phyloP scores from a whole-genome alignment of 1,284 basidiomycete genomes.

The Coniferiporia sulphurascens region DNA sequence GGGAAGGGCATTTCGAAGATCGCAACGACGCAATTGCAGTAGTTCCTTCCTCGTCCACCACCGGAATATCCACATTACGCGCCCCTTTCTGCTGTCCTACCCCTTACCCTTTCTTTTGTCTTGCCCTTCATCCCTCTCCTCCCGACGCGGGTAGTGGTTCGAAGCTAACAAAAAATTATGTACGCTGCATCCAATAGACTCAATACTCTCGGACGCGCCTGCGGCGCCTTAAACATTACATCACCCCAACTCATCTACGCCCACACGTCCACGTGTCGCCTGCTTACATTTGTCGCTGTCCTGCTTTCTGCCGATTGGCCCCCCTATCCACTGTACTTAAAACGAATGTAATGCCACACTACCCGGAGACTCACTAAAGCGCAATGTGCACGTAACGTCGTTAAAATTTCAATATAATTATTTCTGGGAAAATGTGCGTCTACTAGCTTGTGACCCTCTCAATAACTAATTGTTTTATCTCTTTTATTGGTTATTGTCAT shows the following conservation, averaged over 20 bases:
- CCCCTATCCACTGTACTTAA: too few species aligned
- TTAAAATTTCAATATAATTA: too few species aligned
- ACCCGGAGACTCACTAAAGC: background rate
- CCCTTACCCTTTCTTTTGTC: background rate
- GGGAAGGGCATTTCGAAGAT: slow-evolving; percentile 61
- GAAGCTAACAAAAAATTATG: background rate
- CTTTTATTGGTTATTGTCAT: background rate
- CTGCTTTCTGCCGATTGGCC: too few species aligned
- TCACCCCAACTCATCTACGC: background rate
- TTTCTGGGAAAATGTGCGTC: too few species aligned
- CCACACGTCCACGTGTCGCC: background rate
- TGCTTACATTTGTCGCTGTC: too few species aligned
- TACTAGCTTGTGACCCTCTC: too few species aligned
- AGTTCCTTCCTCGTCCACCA: background rate
- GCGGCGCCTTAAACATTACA: background rate
- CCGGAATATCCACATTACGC: background rate
- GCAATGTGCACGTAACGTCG: background rate
- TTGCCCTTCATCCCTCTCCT: background rate
- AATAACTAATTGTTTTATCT: too few species aligned
- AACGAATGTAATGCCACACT: too few species aligned
- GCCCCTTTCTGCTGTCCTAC: background rate
- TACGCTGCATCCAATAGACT: background rate
- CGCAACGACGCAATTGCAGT: slow-evolving; percentile 8
- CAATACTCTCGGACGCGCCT: background rate
- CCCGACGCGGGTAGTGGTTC: background rate